Conservation (phyloP, 2,329 filamentous ascomycete species). For the Aspergillus transmontanensis region DNA sequence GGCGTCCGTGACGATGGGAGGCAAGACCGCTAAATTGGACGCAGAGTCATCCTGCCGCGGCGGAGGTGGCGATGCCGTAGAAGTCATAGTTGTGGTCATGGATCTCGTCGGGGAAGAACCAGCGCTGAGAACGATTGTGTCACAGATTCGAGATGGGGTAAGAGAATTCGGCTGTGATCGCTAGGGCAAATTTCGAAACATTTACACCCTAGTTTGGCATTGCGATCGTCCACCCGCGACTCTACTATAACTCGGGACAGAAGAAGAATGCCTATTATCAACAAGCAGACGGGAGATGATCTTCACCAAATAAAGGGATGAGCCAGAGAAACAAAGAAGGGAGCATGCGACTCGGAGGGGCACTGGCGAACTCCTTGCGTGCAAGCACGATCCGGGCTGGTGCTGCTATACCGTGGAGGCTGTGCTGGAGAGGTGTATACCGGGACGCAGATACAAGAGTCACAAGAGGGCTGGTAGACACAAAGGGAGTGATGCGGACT, state of each 20-base stretch:
- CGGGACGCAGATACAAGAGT: slow-evolving; percentile 5
- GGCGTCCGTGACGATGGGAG: slow-evolving; percentile 55
- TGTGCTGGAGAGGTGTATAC: slow-evolving; percentile 7
- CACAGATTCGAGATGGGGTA: slow-evolving; percentile 15
- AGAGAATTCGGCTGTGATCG: slow-evolving; percentile 24
- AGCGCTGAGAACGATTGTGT: slow-evolving; percentile 18
- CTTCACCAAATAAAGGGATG: slow-evolving; percentile 13
- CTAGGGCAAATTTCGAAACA: slow-evolving; percentile 26
- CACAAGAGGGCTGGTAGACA: slow-evolving; percentile 12
- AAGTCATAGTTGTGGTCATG: slow-evolving; percentile 41
- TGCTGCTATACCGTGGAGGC: slow-evolving; percentile 4
- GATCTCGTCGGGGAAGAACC: slow-evolving; percentile 13
- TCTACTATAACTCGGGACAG: slow-evolving; percentile 8
- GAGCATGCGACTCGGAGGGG: slow-evolving; percentile 21
- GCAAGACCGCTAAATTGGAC: slow-evolving; percentile 35
- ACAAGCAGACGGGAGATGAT: slow-evolving; percentile 8
- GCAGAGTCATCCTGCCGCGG: slow-evolving; percentile 31
- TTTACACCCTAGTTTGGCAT: slow-evolving; percentile 38
- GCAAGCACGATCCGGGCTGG: slow-evolving; percentile 18
- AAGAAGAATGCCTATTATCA: slow-evolving; percentile 4
- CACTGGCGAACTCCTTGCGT: slow-evolving; percentile 25
- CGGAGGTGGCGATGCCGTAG: slow-evolving; percentile 35
- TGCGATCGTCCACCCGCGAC: slow-evolving; percentile 32
- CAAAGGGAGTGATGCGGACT: slow-evolving; percentile 14
- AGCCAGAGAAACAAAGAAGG: slow-evolving; percentile 6